Evolutionary conservation across 306 rosid species (phyloP).

Genomic region (Glycyrrhiza uralensis): DNA sequence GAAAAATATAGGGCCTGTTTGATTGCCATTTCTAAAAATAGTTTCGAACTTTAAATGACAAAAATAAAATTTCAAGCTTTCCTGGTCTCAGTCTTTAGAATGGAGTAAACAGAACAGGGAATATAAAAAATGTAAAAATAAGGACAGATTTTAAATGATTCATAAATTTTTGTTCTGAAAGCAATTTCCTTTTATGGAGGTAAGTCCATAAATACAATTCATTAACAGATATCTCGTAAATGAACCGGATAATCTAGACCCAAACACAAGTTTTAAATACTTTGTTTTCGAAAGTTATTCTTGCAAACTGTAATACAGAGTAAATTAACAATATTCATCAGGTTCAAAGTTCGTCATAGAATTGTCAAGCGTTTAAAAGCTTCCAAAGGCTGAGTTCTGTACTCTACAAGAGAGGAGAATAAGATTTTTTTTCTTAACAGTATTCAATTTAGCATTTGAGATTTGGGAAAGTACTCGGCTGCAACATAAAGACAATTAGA

Average conservation of each 20-base stretch:
- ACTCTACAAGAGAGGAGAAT: not conserved
- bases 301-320: not conserved
- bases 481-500: slow-evolving; percentile 8
- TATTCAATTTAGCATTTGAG: not conserved
- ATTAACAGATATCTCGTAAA: not conserved
- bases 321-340: not conserved
- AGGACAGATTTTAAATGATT: not conserved
- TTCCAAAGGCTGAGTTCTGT: slow-evolving; percentile 10
- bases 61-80: not conserved
- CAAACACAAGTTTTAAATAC: not conserved
- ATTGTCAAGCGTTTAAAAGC: not conserved
- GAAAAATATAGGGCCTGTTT: not conserved
- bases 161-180: not conserved
- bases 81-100: not conserved
- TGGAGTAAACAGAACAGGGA: not conserved
- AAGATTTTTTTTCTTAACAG: not conserved
- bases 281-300: not conserved
- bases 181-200: not conserved
- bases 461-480: not conserved
- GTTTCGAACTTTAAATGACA: not conserved
- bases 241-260: not conserved
- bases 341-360: slow-evolving; percentile 4
- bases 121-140: not conserved
- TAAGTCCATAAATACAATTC: not conserved
- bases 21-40: not conserved